Percentiles rank a stretch among this genome's conserved stretches.
These are phyloP conservation scores for Microbotryum violaceum DNA, from an alignment of 1,284 basidiomycete genomes.

Conservation along the genomic window DNA sequence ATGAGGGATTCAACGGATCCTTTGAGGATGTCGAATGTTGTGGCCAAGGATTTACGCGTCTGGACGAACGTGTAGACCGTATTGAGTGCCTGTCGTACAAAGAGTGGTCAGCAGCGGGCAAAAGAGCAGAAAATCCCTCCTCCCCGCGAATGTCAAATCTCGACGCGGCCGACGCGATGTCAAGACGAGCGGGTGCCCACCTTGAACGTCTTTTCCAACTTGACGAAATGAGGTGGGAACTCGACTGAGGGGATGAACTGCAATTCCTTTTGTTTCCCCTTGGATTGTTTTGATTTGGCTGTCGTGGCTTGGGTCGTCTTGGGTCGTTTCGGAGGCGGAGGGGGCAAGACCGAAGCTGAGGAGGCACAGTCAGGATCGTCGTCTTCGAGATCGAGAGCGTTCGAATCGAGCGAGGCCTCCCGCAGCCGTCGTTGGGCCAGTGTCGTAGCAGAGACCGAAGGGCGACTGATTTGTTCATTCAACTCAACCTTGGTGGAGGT, in stretches of 20 bases:
- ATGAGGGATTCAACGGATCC: constrained; percentile 69
- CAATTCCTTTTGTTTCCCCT: constrained; percentile 20
- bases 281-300: not conserved
- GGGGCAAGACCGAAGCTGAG: too few species aligned
- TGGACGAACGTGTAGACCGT: constrained; percentile 83
- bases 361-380: too few species aligned
- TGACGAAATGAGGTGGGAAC: constrained; percentile 42
- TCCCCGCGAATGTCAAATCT: not conserved
- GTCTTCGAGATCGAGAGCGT: too few species aligned
- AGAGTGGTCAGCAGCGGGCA: not conserved
- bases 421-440: too few species aligned
- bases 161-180: not conserved
- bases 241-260: constrained; percentile 22
- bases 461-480: too few species aligned
- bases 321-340: not conserved
- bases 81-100: constrained; percentile 60
- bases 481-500: too few species aligned
- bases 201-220: constrained; percentile 43
- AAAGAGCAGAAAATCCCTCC: not conserved
- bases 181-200: constrained; percentile 14
- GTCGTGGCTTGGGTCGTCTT: not conserved
- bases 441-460: too few species aligned
- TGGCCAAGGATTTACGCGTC: constrained; percentile 70
- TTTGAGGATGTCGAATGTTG: constrained; percentile 67
- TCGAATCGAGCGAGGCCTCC: too few species aligned